phyloP scores from a whole-genome alignment of 2,329 filamentous ascomycete species.

The Bipolaris gigantea region DNA sequence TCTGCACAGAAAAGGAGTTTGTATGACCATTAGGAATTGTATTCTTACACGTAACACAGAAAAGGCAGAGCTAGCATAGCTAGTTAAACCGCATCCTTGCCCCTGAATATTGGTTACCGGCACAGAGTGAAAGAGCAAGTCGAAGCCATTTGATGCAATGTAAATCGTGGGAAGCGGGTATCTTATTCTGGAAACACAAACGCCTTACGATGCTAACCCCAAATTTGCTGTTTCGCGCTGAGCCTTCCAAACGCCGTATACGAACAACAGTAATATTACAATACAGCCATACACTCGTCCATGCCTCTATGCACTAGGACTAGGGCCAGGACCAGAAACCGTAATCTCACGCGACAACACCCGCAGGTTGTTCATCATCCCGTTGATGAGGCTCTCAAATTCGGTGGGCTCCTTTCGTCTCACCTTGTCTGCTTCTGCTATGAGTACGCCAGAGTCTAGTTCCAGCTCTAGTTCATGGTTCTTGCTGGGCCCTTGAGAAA shows the following conservation, averaged over 20 bases:
- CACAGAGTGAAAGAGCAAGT: conserved; percentile 3
- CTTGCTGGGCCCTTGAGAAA: conserved; percentile 63
- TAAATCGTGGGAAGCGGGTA: conserved; percentile 31
- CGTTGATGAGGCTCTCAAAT: conserved; percentile 68
- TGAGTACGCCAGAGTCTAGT: conserved; percentile 63
- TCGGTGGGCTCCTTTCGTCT: conserved; percentile 51
- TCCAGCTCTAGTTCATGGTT: conserved; percentile 84
- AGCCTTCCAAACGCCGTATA: neutral
- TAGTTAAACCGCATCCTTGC: neutral
- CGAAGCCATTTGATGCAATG: neutral
- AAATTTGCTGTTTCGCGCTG: neutral
- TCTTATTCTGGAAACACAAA: conserved; percentile 33
- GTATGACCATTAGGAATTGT: neutral
- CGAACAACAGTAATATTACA: conserved; percentile 18
- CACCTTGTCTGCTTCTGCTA: conserved; percentile 66
- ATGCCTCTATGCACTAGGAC: conserved; percentile 3
- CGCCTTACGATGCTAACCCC: conserved; percentile 25
- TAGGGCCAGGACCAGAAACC: neutral
- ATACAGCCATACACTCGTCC: neutral
- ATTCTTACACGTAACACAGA: neutral
- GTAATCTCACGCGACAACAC: conserved; percentile 44
- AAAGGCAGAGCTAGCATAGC: neutral
- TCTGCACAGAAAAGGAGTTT: neutral
- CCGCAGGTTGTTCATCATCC: conserved; percentile 68
- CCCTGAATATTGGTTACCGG: neutral